Conservation (phyloP, 2,329 filamentous ascomycete species). For the Boeremia exigua region DNA sequence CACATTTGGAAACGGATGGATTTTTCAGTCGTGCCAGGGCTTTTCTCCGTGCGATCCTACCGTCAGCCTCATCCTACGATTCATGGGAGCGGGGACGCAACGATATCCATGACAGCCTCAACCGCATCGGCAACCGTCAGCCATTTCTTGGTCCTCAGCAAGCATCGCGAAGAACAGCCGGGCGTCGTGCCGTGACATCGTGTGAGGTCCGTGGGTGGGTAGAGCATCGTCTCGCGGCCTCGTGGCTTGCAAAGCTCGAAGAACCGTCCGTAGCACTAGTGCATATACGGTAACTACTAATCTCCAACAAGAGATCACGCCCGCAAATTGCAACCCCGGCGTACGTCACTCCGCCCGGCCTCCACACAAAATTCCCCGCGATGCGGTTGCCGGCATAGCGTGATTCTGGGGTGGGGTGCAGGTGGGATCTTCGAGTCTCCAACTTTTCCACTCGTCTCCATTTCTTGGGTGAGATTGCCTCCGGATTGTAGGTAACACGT, state of each 20-base stretch:
- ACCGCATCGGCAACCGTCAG: neutral
- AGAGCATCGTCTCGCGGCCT: constrained; percentile 16
- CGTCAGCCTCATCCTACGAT: constrained; percentile 1
- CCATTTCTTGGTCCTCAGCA: constrained; percentile 1
- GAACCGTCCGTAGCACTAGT: constrained; percentile 3
- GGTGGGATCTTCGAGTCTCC: constrained; percentile 7
- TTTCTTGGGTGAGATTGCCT: neutral
- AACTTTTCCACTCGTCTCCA: neutral
- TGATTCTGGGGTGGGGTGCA: constrained; percentile 7
- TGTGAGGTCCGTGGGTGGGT: constrained; percentile 5
- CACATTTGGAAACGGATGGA: neutral
- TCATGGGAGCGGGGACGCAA: constrained; percentile 9
- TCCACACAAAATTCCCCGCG: constrained; percentile 15
- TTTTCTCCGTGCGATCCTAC: constrained; percentile 2
- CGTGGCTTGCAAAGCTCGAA: constrained; percentile 17
- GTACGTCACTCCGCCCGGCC: constrained; percentile 9
- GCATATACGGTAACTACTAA: neutral
- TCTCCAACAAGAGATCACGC: neutral
- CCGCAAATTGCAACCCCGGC: constrained; percentile 4
- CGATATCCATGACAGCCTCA: constrained; percentile 11
- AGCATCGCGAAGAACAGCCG: constrained; percentile 10
- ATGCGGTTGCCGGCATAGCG: constrained; percentile 9
- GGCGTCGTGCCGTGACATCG: constrained; percentile 4
- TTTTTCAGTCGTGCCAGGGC: neutral
- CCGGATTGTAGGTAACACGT: constrained; percentile 1